Evolutionary conservation across 805 yeast species (phyloP).

Genomic region (Candida yuanshanica): DNA sequence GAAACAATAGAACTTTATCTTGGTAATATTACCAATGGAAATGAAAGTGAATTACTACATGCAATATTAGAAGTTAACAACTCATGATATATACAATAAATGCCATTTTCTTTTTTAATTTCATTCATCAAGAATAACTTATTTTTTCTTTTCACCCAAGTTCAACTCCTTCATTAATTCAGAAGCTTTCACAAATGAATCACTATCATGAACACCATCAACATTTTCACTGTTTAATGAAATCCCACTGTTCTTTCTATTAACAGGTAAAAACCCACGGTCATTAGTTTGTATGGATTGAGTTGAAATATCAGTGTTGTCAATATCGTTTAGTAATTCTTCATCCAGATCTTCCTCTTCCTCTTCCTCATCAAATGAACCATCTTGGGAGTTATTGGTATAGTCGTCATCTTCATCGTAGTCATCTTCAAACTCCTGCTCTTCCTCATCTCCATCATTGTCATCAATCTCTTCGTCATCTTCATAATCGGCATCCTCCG

Average conservation of each 20-base stretch:
- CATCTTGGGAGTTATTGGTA: slow-evolving; percentile 5
- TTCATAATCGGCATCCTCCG: slow-evolving; percentile 19
- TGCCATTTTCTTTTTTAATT: background rate
- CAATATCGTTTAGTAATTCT: slow-evolving; percentile 22
- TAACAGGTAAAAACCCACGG: slow-evolving; percentile 9
- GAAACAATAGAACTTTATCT: too few relatives aligned
- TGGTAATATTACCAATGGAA: too few relatives aligned
- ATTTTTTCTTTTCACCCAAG: slow-evolving; percentile 1
- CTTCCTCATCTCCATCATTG: slow-evolving; percentile 17
- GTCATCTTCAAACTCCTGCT: slow-evolving; percentile 25
- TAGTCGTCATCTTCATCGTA: slow-evolving; percentile 23
- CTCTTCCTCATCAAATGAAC: slow-evolving; percentile 9
- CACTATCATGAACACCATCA: slow-evolving; percentile 10
- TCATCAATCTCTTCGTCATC: slow-evolving; percentile 20
- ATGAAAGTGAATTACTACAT: too few relatives aligned
- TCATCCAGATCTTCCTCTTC: slow-evolving; percentile 25
- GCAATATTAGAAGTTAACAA: too few relatives aligned
- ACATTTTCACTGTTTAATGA: slow-evolving; percentile 14
- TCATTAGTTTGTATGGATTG: background rate
- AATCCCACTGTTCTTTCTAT: slow-evolving; percentile 11
- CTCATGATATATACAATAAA: background rate
- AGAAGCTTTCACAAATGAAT: slow-evolving; percentile 20
- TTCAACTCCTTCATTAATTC: slow-evolving; percentile 18
- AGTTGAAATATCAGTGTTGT: slow-evolving; percentile 8
- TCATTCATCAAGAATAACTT: background rate